Evolutionary conservation across 2,329 filamentous ascomycete species (phyloP), one percentile per base, ranked within the genome.

Genomic region (Rhytidhysteron rufulum): DNA sequence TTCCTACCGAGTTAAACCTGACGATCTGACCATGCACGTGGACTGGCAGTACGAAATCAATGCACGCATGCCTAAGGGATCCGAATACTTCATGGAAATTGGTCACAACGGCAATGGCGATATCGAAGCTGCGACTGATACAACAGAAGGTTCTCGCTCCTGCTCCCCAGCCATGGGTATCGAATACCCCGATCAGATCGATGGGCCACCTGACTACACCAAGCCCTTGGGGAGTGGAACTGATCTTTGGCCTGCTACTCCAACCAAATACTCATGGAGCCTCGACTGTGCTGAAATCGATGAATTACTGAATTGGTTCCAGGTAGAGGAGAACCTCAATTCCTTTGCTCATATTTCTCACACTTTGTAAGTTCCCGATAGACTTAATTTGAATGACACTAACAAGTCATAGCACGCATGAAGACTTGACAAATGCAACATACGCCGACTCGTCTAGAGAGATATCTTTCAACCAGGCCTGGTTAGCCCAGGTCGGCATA

Each of bases 341-440:
- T 62, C 65, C 9, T 82, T 79, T 55, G 74, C 71, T 6, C 73
- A 79, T 38, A 63, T 83, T n/a, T 80, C 78, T 1, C 79, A 83
- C 58, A 82, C 79, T 1, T 82, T 82, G 58, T 63, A 53, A 37
- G 60, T 47, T 20, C 7, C 7, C 3, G 18, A 8, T 6, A 5
- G 13, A 13, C 3, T 21, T 35, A 31, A 8, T 20, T n/a, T 21
- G n/a, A n/a, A 22, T 18, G 35, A 11, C n/a, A 31, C 34, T 29
- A 10, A n/a, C 40, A 40, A 45, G 27, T 10, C 11, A 2, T 30
- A 62, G 59, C 57, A 77, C 76, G 3, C 79, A 82, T 47, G 65
- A 74, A 48, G 73, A 75, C 45, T 62, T 80, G 42, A 74, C 81
- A 51, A 81, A 82, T 45, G 75, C 78, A 6, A 82, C 79, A 1